Percentiles rank a stretch among this genome's conserved stretches.
Conservation (phyloP, 192 early-diverging fungal genomes). For the Jimgerdemannia lactiflua region DNA sequence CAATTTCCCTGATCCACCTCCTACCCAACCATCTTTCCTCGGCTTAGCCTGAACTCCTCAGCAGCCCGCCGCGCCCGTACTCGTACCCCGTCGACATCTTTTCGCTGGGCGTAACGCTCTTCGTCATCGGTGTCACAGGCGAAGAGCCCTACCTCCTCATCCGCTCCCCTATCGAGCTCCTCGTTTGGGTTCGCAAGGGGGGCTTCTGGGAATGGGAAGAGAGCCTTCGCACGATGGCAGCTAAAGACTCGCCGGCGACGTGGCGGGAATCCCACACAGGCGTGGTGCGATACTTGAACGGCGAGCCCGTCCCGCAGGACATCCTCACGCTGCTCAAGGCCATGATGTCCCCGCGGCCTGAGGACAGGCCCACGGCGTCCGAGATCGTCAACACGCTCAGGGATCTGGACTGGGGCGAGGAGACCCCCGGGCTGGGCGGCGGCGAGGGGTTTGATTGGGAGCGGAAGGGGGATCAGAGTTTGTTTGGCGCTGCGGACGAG, state of each 20-base stretch:
- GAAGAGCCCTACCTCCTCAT: conserved; percentile 54
- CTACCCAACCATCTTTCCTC: conserved; percentile 50
- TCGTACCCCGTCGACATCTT: conserved; percentile 41
- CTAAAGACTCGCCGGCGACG: conserved; percentile 10
- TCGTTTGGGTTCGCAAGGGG: conserved; percentile 54
- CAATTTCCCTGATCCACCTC: neutral
- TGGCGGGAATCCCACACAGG: conserved; percentile 14
- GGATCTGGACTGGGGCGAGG: conserved; percentile 10
- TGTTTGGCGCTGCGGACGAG: too few relatives aligned
- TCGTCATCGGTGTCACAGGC: conserved; percentile 53
- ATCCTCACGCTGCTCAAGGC: conserved; percentile 25
- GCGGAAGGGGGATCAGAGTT: neutral
- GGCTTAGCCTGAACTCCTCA: conserved; percentile 49
- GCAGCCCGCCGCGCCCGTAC: conserved; percentile 6
- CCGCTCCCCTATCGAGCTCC: conserved; percentile 57
- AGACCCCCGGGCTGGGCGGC: neutral
- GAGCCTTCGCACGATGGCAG: neutral
- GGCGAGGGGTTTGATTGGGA: neutral
- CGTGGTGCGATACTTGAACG: conserved; percentile 33
- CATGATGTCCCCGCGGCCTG: conserved; percentile 24
- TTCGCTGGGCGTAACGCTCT: conserved; percentile 54
- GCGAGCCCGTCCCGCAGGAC: conserved; percentile 20
- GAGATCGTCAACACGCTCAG: conserved; percentile 9
- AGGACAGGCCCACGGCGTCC: conserved; percentile 20
- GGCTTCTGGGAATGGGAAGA: conserved; percentile 64